Evolutionary conservation across 306 rosid genomes (phyloP).

Genomic region (Neltuma alba): DNA sequence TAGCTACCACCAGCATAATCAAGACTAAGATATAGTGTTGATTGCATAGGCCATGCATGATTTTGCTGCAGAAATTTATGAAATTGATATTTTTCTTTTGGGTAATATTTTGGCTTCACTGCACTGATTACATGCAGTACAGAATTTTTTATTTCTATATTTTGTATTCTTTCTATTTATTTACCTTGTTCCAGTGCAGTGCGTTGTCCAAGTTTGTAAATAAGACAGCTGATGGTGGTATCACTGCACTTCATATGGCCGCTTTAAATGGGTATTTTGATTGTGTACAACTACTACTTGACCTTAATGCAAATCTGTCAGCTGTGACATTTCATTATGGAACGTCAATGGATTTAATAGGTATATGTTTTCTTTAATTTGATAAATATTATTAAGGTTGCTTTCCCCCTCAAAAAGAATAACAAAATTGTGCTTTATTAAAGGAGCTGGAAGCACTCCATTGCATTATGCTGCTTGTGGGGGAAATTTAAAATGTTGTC

Average conservation of each 20-base stretch:
- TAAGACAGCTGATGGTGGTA: slow-evolving; percentile 95
- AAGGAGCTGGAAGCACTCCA: slow-evolving; percentile 98
- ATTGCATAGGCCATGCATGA: slow-evolving; percentile 5
- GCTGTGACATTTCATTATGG: slow-evolving; percentile 88
- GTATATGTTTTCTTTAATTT: slow-evolving; percentile 42
- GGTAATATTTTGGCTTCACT: slow-evolving; percentile 6
- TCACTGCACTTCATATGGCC: slow-evolving; percentile 96
- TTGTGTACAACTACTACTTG: slow-evolving; percentile 87
- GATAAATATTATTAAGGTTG: slow-evolving; percentile 23
- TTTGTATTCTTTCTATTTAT: slow-evolving; percentile 63
- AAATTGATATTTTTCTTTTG: slow-evolving; percentile 23
- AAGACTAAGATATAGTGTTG: neutral
- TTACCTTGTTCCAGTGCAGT: slow-evolving; percentile 82
- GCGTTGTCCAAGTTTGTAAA: slow-evolving; percentile 83
- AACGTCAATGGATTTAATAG: slow-evolving; percentile 93
- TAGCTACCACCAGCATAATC: slow-evolving; percentile 6
- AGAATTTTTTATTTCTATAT: slow-evolving; percentile 33
- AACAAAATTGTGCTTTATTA: slow-evolving; percentile 32
- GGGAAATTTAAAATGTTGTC: slow-evolving; percentile 94
- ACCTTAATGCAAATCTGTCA: slow-evolving; percentile 72
- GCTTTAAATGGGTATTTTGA: slow-evolving; percentile 89
- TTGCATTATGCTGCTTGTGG: slow-evolving; percentile 99
- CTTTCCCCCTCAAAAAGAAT: slow-evolving; percentile 20
- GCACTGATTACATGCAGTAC: slow-evolving; percentile 2
- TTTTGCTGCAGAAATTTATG: slow-evolving; percentile 17